Conservation (phyloP, 768 basidiomycete species). For the Candolleomyces efflorescens region DNA sequence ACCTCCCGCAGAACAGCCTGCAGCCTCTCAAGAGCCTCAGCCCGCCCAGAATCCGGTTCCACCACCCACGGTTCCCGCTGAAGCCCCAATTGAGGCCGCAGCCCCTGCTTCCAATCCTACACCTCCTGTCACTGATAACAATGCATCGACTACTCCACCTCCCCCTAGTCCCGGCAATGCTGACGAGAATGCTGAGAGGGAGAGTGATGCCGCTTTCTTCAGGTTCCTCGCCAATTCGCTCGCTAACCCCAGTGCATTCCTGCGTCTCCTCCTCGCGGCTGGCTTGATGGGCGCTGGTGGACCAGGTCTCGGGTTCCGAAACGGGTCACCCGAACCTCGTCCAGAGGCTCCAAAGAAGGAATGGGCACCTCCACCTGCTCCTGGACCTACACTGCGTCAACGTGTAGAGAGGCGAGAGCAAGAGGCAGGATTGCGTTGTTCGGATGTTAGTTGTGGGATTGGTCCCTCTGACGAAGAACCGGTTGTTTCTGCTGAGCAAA, state of each 20-base stretch:
- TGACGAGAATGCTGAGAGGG: background rate
- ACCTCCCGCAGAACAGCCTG: background rate
- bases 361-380: slow-evolving; percentile 61
- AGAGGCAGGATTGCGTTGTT: slow-evolving; percentile 68
- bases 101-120: background rate
- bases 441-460: slow-evolving; percentile 67
- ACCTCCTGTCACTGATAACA: background rate
- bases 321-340: background rate
- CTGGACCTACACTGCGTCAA: slow-evolving; percentile 69
- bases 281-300: slow-evolving; percentile 16
- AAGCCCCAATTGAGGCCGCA: background rate
- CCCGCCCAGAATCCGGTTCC: too few relatives aligned
- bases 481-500: slow-evolving; percentile 25
- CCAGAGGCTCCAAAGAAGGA: slow-evolving; percentile 28
- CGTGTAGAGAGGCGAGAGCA: slow-evolving; percentile 69
- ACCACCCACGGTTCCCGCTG: too few relatives aligned
- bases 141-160: background rate
- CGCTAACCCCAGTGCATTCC: background rate
- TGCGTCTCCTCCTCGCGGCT: slow-evolving; percentile 7
- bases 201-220: slow-evolving; percentile 2
- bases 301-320: slow-evolving; percentile 11
- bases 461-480: slow-evolving; percentile 77
- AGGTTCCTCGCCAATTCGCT: slow-evolving; percentile 6
- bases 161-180: background rate
- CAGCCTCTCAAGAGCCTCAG: background rate